Percentiles rank a stretch among this genome's conserved stretches.
These are phyloP conservation scores for Solanum hybrid DNA, from an alignment of 305 asterid species.

Conservation along the genomic window DNA sequence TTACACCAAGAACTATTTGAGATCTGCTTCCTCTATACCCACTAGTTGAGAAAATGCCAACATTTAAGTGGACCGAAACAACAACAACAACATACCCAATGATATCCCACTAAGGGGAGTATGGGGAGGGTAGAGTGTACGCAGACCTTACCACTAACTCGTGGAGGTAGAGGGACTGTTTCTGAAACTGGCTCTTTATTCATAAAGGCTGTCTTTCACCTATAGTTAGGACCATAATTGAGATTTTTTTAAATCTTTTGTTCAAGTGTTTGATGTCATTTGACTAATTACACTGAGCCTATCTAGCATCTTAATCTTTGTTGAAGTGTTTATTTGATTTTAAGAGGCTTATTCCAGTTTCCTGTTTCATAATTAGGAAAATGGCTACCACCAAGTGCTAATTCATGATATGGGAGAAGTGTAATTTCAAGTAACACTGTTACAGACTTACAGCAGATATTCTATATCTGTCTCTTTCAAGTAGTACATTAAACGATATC, in stretches of 20 bases:
- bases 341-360: not conserved
- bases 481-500: not conserved
- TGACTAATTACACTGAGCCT: not conserved
- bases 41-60: not conserved
- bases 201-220: not conserved
- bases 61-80: not conserved
- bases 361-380: not conserved
- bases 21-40: not conserved
- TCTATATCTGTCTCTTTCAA: not conserved
- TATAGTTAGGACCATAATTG: not conserved
- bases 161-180: not conserved
- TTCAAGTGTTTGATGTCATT: not conserved
- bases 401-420: not conserved
- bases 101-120: not conserved
- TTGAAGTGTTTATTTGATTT: not conserved
- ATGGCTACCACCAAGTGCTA: not conserved
- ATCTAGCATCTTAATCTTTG: not conserved
- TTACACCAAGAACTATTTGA: not conserved
- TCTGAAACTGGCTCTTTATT: not conserved
- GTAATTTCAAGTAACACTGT: not conserved
- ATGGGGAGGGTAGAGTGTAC: not conserved
- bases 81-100: not conserved
- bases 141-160: not conserved
- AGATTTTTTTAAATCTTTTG: not conserved
- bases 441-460: not conserved